Percentiles rank a stretch among this genome's conserved stretches.
Evolutionary conservation across 1,139 yeast species (phyloP).

Genomic region (Arxiozyma slooffiae): DNA sequence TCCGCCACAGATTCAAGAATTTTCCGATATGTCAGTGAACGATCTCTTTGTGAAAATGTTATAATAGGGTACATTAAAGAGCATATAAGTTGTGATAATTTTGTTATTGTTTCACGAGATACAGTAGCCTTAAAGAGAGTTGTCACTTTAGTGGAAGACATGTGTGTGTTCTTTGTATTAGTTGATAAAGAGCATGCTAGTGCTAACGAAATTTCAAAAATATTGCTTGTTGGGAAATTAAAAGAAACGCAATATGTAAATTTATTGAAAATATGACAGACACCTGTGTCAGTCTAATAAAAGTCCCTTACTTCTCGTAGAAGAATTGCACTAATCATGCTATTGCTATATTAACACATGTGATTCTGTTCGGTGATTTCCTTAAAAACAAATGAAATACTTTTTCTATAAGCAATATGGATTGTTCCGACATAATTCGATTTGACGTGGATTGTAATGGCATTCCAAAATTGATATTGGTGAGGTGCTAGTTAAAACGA

Average conservation of each 20-base stretch:
- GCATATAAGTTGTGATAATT: slow-evolving; percentile 53
- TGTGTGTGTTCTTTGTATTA: slow-evolving; percentile 87
- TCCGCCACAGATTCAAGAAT: slow-evolving; percentile 98
- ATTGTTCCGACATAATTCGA: slow-evolving; percentile 93
- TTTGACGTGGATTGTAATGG: slow-evolving; percentile 59
- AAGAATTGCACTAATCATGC: slow-evolving; percentile 75
- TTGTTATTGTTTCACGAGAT: slow-evolving; percentile 89
- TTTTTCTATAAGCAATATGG: slow-evolving; percentile 66
- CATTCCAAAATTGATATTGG: slow-evolving; percentile 76
- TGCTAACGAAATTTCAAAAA: slow-evolving; percentile 86
- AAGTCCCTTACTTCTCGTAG: slow-evolving; percentile 83
- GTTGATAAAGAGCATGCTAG: slow-evolving; percentile 93
- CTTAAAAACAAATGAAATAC: slow-evolving; percentile 70
- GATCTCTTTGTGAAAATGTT: slow-evolving; percentile 93
- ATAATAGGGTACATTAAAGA: slow-evolving; percentile 82
- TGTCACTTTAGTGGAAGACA: slow-evolving; percentile 84
- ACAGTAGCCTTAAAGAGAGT: slow-evolving; percentile 99
- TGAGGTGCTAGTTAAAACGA: slow-evolving; percentile 89
- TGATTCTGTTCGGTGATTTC: slow-evolving; percentile 82
- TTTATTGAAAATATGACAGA: slow-evolving; percentile 98
- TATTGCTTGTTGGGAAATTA: slow-evolving; percentile 97
- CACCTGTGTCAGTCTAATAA: slow-evolving; percentile 92
- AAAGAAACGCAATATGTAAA: slow-evolving; percentile 72
- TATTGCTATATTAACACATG: slow-evolving; percentile 93
- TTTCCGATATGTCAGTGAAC: slow-evolving; percentile 94